Base-by-base conservation (phyloP, 768 basidiomycete species). In the Boletales sp. region DNA sequence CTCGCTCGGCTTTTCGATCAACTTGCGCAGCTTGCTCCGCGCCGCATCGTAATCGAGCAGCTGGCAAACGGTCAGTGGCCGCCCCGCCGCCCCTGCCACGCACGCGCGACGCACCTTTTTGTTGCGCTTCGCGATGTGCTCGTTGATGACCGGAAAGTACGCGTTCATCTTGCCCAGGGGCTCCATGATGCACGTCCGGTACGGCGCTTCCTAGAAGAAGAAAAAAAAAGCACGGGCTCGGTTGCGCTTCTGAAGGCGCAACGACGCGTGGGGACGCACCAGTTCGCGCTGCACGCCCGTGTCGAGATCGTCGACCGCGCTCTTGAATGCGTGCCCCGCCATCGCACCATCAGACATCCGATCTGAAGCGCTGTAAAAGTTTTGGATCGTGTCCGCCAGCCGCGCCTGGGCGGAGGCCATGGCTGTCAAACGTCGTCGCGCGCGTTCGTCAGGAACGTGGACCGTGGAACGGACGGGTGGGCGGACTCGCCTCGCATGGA, bases 161-260 rank as follows among this genome's bases (percentile, higher is more conserved):
- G 90, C 87, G 64, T 90, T 92, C 84, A 99, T 91, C 74, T 94
- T 97, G 3, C 94, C 94, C 4, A 97, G 74, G 3, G 97, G 97
- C 63, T 98, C 97, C 48, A 94, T 84, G 43, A 98, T 86, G 19
- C 95, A 92, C 24, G 93, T 92, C 29, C 97, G 83, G 72, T 89
- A 99, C 5, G 97, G 95, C 2, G 82, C 83, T 53, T 99, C 97
- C 94, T 97, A 57, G 11, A 30, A 12, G 5, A 1, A 5, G 6
- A 27, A 27, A 19, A 13, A 38, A 12, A 15, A 15, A 19, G 17
- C 7, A 5, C 13, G 34, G 12, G 13, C 15, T 34, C 8, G 12
- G 32, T 34, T 12, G 5, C 34, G 12, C 34, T 0, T 14, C 13
- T 14, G 13, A 15, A 34, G 4, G 4, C 34, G n/a, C 2, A 15